phyloP scores from a whole-genome alignment of 192 early-diverging fungal species.

The Jimgerdemannia flammicorona region DNA sequence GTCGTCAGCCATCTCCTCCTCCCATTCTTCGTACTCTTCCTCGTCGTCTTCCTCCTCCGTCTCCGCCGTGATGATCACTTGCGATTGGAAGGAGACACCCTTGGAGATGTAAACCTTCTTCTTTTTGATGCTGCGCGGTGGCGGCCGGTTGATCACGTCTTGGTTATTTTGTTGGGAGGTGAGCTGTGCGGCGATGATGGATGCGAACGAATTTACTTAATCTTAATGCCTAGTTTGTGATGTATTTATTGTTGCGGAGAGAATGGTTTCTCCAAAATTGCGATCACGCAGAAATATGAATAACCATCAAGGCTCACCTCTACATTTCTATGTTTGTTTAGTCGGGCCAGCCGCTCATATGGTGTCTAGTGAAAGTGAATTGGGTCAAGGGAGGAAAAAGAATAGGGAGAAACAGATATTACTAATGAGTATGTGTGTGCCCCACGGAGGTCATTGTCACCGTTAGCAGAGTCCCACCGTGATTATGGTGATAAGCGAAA shows the following conservation, averaged over 20 bases:
- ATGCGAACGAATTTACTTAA: background rate
- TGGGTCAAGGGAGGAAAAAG: conserved; percentile 2
- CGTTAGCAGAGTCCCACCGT: no score
- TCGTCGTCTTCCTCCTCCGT: conserved; percentile 40
- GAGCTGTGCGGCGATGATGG: background rate
- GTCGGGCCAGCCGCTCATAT: conserved; percentile 70
- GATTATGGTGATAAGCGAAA: no score
- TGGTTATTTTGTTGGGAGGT: conserved; percentile 6
- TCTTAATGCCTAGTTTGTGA: background rate
- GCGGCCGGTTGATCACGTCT: conserved; percentile 6
- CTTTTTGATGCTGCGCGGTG: background rate
- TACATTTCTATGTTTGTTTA: conserved; percentile 74
- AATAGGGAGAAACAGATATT: background rate
- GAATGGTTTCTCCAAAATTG: background rate
- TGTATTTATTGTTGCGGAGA: background rate
- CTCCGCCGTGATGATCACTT: conserved; percentile 25
- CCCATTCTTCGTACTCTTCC: conserved; percentile 45
- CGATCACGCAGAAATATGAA: background rate
- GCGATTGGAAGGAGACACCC: conserved; percentile 31
- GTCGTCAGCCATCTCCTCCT: conserved; percentile 38
- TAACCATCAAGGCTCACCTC: conserved; percentile 29
- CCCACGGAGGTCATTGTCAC: no score
- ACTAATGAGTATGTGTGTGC: background rate
- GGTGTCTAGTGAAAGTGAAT: conserved; percentile 52
- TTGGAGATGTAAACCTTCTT: conserved; percentile 29